Base-by-base conservation (phyloP, 2,329 filamentous ascomycete genomes). In the Aspergillus aculeatinus region DNA sequence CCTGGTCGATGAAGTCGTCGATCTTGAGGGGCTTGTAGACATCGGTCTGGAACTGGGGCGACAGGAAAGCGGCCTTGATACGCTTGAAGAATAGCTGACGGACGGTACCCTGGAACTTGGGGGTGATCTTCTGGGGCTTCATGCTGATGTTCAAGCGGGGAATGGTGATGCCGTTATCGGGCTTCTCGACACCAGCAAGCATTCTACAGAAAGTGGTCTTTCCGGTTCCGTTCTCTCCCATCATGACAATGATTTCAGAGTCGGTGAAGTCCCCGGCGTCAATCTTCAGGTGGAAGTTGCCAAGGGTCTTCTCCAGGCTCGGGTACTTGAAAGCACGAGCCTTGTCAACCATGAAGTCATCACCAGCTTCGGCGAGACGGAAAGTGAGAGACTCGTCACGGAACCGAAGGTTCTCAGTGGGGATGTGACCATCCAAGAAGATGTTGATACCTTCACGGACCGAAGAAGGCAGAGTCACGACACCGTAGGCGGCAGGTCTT, bases 391-490 rank as follows among this genome's bases (percentile, higher is more conserved):
- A 96, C 75, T 99, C 95, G 60, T 98, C 93, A 72, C 95, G 90
- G 89, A 99, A 98, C 70, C 95, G 92, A 80, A 99, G 79, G 81
- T 99, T 99, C 81, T 99, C 95, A 2, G 95, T 98, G 21, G 95
- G 95, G 60, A 98, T 96, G 79, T 98, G 92, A 67, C 95, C 95
- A 71, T 99, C 95, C 58, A 99, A 84, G 88, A 98, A 99, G 76
- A 98, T 96, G 76, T 97, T 98, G 87, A 98, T 97, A 79, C 93
- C 95, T 86, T 99, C 95, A 74, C 95, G 92, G 61, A 99, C 95
- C 3, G 95, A 98, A 71, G 95, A 86, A 54, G 95, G 95, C 23
- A 98, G 86, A 27, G 95, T 98, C 52, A 99, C 95, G 54, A 99
- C 95, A 87, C 95, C 95, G 71, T 99, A 99, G 50, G 97, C 88